These are phyloP conservation scores for Cucumis melo DNA, from an alignment of 306 rosid species.

Conservation along the genomic window DNA sequence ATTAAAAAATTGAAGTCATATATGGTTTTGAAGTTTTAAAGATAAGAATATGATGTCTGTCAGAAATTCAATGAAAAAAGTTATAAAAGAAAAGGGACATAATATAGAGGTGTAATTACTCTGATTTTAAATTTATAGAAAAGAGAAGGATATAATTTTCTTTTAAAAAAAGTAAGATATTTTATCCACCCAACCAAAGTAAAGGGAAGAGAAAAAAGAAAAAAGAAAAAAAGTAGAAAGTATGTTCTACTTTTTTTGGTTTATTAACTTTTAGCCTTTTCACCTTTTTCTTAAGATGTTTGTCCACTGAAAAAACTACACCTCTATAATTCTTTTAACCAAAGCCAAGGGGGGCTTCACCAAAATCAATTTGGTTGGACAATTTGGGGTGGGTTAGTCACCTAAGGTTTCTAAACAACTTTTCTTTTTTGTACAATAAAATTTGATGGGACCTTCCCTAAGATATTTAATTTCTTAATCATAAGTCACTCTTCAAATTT, in stretches of 20 bases:
- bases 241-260: neutral
- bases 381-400: neutral
- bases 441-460: neutral
- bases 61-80: no score
- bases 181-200: neutral
- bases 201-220: no score
- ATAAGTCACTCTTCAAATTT: neutral
- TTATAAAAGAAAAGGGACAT: no score
- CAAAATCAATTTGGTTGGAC: neutral
- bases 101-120: no score
- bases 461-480: neutral
- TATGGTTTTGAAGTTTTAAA: no score
- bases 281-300: neutral
- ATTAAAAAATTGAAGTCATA: no score
- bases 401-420: neutral
- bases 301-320: neutral
- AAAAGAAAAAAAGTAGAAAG: neutral
- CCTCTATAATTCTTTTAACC: neutral
- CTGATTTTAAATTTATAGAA: no score
- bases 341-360: neutral
- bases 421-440: neutral
- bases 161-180: no score
- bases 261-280: neutral
- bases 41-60: no score
- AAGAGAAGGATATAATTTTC: no score